Conservation (phyloP, 495 filamentous ascomycete species). For the Aspergillus campestris region DNA sequence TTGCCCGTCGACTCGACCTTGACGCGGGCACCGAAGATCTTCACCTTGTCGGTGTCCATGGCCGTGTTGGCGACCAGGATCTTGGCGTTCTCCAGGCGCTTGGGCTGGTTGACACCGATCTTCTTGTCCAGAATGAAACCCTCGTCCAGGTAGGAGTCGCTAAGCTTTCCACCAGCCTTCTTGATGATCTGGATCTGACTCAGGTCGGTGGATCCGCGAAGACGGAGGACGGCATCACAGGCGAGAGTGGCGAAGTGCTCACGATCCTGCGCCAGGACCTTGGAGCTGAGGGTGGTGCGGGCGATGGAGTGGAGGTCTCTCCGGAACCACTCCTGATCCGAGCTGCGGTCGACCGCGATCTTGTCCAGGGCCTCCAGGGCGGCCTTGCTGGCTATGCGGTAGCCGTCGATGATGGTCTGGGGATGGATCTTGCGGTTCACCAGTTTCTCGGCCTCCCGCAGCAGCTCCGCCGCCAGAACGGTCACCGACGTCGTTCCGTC, state of each 20-base stretch:
- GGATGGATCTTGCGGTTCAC: constrained; percentile 97
- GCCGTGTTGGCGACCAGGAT: constrained; percentile 95
- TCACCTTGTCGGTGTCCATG: constrained; percentile 99
- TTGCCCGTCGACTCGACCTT: constrained; percentile 92
- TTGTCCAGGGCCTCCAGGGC: constrained; percentile 77
- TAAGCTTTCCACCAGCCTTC: constrained; percentile 95
- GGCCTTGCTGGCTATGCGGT: constrained; percentile 88
- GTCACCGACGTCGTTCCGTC: constrained; percentile 91
- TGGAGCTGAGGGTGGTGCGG: constrained; percentile 94
- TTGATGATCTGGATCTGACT: constrained; percentile 99
- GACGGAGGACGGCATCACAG: constrained; percentile 82
- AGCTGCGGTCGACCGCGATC: constrained; percentile 81
- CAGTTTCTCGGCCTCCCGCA: constrained; percentile 93
- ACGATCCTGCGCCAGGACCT: constrained; percentile 89
- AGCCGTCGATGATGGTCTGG: constrained; percentile 98
- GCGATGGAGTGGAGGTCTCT: constrained; percentile 87
- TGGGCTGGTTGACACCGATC: constrained; percentile 97
- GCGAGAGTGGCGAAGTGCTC: constrained; percentile 87
- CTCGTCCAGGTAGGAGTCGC: constrained; percentile 93
- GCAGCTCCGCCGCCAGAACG: constrained; percentile 87
- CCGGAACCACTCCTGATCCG: constrained; percentile 71
- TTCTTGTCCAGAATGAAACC: constrained; percentile 98
- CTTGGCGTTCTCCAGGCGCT: constrained; percentile 94
- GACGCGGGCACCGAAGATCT: constrained; percentile 95
- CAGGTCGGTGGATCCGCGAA: constrained; percentile 87